Evolutionary conservation across 371 early-diverging fungal genomes (phyloP).

Genomic region (Mucor mucedo): DNA sequence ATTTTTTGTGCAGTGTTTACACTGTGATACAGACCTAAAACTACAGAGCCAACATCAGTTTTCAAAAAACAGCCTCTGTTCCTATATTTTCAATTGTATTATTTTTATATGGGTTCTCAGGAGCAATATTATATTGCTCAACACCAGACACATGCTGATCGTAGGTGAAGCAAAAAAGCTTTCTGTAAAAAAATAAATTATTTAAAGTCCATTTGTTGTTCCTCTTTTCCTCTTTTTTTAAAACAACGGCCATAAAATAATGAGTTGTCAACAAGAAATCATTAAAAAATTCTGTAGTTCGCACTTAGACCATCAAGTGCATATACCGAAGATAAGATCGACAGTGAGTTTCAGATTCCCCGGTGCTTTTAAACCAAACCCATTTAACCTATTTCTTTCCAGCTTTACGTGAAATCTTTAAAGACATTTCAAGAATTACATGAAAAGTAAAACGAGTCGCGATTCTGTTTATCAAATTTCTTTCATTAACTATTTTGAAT

Average conservation of each 20-base stretch:
- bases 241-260: neutral
- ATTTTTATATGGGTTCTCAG: too few relatives aligned
- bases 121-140: too few relatives aligned
- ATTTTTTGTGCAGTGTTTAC: too few relatives aligned
- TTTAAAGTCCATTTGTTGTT: neutral
- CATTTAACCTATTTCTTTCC: neutral
- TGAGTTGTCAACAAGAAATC: neutral
- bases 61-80: too few relatives aligned
- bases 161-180: too few relatives aligned
- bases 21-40: too few relatives aligned
- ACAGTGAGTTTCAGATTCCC: neutral
- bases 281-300: neutral
- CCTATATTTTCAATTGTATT: too few relatives aligned
- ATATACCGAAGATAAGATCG: neutral
- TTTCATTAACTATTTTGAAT: neutral
- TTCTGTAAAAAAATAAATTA: too few relatives aligned
- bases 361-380: neutral
- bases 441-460: constrained; percentile 4
- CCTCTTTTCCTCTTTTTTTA: neutral
- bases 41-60: too few relatives aligned
- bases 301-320: neutral
- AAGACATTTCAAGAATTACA: constrained; percentile 12
- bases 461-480: neutral
- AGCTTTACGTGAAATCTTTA: constrained; percentile 9
- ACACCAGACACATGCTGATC: too few relatives aligned